Percentiles rank a stretch among this genome's conserved stretches.
These are phyloP conservation scores for Penicillium simplicissimum DNA, from an alignment of 495 filamentous ascomycete genomes.

Conservation along the genomic window DNA sequence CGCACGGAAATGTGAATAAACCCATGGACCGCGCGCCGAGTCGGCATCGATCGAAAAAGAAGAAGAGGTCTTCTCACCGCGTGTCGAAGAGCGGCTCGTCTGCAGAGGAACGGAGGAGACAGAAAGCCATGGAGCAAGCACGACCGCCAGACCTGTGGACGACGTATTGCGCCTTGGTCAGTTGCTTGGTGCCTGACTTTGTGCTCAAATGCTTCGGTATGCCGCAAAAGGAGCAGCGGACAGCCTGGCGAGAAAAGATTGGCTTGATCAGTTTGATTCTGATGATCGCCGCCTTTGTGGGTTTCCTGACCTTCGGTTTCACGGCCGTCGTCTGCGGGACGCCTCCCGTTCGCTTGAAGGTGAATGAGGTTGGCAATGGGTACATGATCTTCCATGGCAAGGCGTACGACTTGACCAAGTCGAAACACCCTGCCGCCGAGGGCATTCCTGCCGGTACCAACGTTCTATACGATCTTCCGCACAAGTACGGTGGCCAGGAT, in stretches of 20 bases:
- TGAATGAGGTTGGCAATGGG: conserved; percentile 74
- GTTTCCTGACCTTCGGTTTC: conserved; percentile 97
- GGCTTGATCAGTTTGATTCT: conserved; percentile 92
- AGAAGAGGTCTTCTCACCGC: conserved; percentile 52
- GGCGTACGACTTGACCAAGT: conserved; percentile 78
- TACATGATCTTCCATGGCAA: conserved; percentile 96
- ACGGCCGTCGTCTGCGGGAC: conserved; percentile 80
- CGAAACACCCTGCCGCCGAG: conserved; percentile 71
- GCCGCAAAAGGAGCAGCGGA: conserved; percentile 81
- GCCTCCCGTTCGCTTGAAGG: conserved; percentile 66
- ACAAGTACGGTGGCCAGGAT: conserved; percentile 81
- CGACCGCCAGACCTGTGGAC: conserved; percentile 89
- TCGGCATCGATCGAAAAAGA: conserved; percentile 46
- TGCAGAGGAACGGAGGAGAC: conserved; percentile 59
- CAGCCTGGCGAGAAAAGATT: conserved; percentile 99
- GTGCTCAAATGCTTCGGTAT: conserved; percentile 83
- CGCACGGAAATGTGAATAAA: conserved; percentile 46
- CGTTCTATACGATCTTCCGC: conserved; percentile 80
- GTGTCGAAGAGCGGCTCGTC: conserved; percentile 46
- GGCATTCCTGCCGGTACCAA: conserved; percentile 73
- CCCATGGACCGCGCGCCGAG: conserved; percentile 50
- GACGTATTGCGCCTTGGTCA: conserved; percentile 89
- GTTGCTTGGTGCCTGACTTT: conserved; percentile 91
- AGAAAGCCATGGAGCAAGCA: conserved; percentile 67
- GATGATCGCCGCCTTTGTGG: conserved; percentile 83